Evolutionary conservation across 2,329 filamentous ascomycete species (phyloP).

Genomic region (Penicillium thymicola): DNA sequence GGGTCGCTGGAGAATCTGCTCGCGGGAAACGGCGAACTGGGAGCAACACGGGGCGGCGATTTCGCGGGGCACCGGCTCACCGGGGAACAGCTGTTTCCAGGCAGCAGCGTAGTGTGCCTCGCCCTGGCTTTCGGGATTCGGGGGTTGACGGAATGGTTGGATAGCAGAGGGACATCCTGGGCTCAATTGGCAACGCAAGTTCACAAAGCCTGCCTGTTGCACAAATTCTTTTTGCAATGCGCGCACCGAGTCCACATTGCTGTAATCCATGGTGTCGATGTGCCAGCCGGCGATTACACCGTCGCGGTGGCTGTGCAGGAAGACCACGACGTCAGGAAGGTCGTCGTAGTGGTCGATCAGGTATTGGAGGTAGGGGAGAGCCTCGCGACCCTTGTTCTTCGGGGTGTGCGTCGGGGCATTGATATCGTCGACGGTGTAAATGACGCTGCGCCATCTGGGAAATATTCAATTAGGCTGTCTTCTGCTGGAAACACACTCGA

Average conservation of each 20-base stretch:
- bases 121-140: slow-evolving; percentile 22
- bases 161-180: slow-evolving; percentile 35
- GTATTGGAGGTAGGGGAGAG: slow-evolving; percentile 47
- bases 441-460: slow-evolving; percentile 44
- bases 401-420: slow-evolving; percentile 31
- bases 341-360: slow-evolving; percentile 46
- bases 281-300: slow-evolving; percentile 50
- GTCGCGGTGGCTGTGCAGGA: slow-evolving; percentile 56
- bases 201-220: slow-evolving; percentile 54
- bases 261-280: slow-evolving; percentile 55
- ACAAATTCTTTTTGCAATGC: slow-evolving; percentile 51
- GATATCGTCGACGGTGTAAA: slow-evolving; percentile 44
- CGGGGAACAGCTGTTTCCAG: slow-evolving; percentile 23
- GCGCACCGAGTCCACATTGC: slow-evolving; percentile 51
- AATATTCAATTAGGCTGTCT: background rate
- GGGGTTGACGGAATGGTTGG: slow-evolving; percentile 23
- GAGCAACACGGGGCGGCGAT: slow-evolving; percentile 59
- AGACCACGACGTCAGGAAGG: slow-evolving; percentile 52
- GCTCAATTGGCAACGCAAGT: slow-evolving; percentile 51
- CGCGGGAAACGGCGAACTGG: slow-evolving; percentile 59
- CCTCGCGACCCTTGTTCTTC: slow-evolving; percentile 45
- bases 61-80: slow-evolving; percentile 42
- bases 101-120: slow-evolving; percentile 33
- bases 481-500: background rate
- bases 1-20: slow-evolving; percentile 49